Evolutionary conservation across 345 rosid species (phyloP).

Genomic region (Melaleuca alternifolia): DNA sequence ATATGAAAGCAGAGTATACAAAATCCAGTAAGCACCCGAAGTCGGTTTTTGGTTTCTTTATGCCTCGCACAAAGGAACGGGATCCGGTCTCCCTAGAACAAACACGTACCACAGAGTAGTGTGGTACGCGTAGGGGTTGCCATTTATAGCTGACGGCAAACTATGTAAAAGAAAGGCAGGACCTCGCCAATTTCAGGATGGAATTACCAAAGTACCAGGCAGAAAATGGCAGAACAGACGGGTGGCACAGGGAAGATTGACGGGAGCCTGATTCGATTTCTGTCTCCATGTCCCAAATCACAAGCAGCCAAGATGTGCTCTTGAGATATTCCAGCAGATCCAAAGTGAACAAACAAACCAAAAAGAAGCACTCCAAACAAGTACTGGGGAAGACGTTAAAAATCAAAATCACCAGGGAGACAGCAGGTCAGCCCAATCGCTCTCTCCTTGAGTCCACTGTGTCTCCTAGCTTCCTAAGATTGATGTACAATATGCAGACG

Average conservation of each 20-base stretch:
- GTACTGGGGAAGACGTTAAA: neutral
- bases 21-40: neutral
- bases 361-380: neutral
- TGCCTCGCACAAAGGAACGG: neutral
- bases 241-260: neutral
- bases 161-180: neutral
- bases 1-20: neutral
- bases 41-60: neutral
- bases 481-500: neutral
- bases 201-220: neutral
- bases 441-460: neutral
- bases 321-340: neutral
- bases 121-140: neutral
- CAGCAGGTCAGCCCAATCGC: neutral
- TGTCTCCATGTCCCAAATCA: neutral
- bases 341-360: neutral
- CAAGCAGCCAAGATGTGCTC: neutral
- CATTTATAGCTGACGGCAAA: neutral
- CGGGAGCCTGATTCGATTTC: neutral
- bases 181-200: neutral
- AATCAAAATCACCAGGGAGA: neutral
- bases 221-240: neutral
- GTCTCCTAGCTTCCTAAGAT: neutral
- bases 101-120: neutral
- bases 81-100: neutral